Conservation (phyloP, 1,284 basidiomycete genomes). For the Trametes pubescens region DNA sequence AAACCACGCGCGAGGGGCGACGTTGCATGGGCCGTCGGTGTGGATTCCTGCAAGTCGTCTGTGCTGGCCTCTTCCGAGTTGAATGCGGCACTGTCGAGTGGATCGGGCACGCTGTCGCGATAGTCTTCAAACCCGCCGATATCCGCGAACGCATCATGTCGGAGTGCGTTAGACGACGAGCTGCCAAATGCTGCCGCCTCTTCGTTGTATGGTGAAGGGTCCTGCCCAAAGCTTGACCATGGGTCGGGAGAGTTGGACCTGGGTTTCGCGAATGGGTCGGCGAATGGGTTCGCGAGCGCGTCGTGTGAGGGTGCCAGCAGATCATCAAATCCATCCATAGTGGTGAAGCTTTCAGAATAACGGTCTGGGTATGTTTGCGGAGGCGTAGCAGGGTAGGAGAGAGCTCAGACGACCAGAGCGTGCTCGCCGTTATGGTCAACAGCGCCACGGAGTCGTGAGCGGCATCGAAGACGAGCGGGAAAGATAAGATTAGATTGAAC, state of each 20-base stretch:
- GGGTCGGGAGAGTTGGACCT: conserved; percentile 79
- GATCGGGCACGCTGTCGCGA: conserved; percentile 18
- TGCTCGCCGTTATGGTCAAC: too few relatives aligned
- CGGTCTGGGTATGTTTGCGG: too few relatives aligned
- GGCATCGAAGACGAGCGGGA: too few relatives aligned
- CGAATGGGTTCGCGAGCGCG: conserved; percentile 79
- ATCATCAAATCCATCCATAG: conserved; percentile 72
- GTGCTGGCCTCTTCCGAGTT: conserved; percentile 34
- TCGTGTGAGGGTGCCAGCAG: conserved; percentile 69
- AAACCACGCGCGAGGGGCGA: conserved; percentile 40
- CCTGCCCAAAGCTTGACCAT: conserved; percentile 62
- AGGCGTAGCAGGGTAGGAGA: too few relatives aligned
- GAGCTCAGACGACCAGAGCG: too few relatives aligned
- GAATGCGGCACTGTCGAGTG: conserved; percentile 29
- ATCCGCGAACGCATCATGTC: conserved; percentile 44
- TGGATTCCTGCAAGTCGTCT: conserved; percentile 31
- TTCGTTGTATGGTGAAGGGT: conserved; percentile 39
- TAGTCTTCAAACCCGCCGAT: conserved; percentile 29
- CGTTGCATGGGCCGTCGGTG: conserved; percentile 16
- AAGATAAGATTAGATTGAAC: too few relatives aligned
- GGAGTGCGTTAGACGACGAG: conserved; percentile 18
- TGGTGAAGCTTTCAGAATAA: too few relatives aligned
- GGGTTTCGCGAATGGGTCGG: conserved; percentile 70
- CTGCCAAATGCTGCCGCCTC: conserved; percentile 26
- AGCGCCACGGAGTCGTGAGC: too few relatives aligned